Conservation (phyloP, 768 basidiomycete species). For the Termitomyces sp. region DNA sequence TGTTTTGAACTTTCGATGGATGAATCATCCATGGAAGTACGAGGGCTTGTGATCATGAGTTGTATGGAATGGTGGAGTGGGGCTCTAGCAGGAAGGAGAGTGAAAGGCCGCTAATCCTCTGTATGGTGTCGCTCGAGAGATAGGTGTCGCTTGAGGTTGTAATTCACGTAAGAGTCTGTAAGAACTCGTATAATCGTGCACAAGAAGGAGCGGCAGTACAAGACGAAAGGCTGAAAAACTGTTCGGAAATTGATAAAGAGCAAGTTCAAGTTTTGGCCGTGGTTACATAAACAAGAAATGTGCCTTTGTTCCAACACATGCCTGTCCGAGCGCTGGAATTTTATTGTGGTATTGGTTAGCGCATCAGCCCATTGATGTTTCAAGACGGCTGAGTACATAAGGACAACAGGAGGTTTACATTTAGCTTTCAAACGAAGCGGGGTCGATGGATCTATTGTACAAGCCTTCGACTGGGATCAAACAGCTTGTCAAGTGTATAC, state of each 20-base stretch:
- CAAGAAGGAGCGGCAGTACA: conserved; percentile 7
- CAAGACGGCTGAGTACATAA: not conserved
- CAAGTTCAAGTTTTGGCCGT: conserved; percentile 8
- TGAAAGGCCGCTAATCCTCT: conserved; percentile 8
- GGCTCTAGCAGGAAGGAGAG: conserved; percentile 1
- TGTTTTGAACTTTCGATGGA: not conserved
- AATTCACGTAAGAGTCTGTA: not conserved
- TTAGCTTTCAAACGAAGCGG: conserved; percentile 53
- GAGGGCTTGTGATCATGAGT: conserved; percentile 7
- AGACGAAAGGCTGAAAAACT: conserved; percentile 9
- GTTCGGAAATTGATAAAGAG: conserved; percentile 16
- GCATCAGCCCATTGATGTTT: not conserved
- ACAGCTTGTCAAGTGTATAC: conserved; percentile 65
- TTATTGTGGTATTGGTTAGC: conserved; percentile 73
- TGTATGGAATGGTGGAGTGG: not conserved
- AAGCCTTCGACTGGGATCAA: conserved; percentile 85
- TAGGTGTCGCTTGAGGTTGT: conserved; percentile 11
- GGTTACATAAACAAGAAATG: conserved; percentile 10
- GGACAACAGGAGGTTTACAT: conserved; percentile 61
- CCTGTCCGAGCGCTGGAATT: conserved; percentile 51
- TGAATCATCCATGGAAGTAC: conserved; percentile 5
- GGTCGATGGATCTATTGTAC: conserved; percentile 42
- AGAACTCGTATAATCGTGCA: not conserved
- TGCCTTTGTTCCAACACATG: conserved; percentile 14
- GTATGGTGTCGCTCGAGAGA: conserved; percentile 11